Base-by-base conservation (phyloP, 192 early-diverging fungal genomes). In the Dissophora ornata region DNA sequence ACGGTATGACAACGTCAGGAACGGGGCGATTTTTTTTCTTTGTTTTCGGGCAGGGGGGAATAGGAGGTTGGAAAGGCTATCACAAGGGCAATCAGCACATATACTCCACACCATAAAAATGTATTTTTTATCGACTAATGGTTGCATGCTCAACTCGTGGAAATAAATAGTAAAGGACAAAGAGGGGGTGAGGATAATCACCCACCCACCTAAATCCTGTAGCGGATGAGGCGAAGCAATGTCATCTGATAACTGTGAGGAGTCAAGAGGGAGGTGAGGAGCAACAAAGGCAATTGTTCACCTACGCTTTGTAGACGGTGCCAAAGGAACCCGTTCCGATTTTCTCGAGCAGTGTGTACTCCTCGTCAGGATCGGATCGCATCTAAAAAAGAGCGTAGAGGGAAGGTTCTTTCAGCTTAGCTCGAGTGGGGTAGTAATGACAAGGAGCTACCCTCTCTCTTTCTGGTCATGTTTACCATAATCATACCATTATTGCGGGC, bases 271-370 rank as follows among this genome's bases (percentile, higher is more conserved):
- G 40, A 15, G 25, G 24, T 41, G 36, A 60, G 55, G 26, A 45
- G 0, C 1, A 26, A 13, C 2, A 30, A 29, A 45, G 8, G 42
- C 9, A 28, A 6, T 5, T 15, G 3, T 25, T 38, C 49, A 85
- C 80, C 32, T 79, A 85, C 84, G 84, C 84, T 51, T 85, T 84
- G 60, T 82, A 85, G 13, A 85, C 84, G 10, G 80, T 83, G 54
- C 84, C 84, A 63, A 85, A 85, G 3, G 84, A 85, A 0, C 84
- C 84, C 16, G 79, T 83, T 29, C 84, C 84, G 12, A 85, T 77
- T 49, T 84, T 83, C 53, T 84, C 82, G 34, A 82, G 80, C 16
- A 85, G 61, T 0, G 71, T 84, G 48, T 85, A 85, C 51, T 64
- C 57, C 33, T 83, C 79, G 1, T 77, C 81, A 52, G 80, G 80